Evolutionary conservation across 1,139 yeast species (phyloP).

Genomic region (Geotrichum candidum): DNA sequence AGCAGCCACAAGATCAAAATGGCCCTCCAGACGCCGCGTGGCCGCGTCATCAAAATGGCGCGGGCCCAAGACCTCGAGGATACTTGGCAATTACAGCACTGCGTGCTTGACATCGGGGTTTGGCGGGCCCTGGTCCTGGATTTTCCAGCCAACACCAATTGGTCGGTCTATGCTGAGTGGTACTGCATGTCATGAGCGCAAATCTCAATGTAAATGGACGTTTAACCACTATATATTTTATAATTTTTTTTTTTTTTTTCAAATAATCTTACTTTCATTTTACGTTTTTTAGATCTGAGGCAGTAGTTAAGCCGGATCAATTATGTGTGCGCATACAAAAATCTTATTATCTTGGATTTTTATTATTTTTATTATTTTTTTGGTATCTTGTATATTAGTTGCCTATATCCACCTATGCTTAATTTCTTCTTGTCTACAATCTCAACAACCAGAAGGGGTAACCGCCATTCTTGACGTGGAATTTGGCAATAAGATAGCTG

Average conservation of each 20-base stretch:
- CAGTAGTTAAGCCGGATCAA: too few relatives aligned
- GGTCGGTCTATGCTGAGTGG: conserved; percentile 96
- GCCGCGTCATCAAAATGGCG: conserved; percentile 59
- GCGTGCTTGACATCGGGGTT: conserved; percentile 42
- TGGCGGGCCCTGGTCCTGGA: conserved; percentile 82
- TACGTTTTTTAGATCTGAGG: too few relatives aligned
- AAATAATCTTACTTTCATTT: not conserved
- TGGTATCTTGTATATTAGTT: not conserved
- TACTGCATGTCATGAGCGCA: conserved; percentile 40
- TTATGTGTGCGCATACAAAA: not conserved
- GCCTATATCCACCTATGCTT: not conserved
- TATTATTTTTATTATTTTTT: not conserved
- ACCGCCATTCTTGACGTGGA: conserved; percentile 51
- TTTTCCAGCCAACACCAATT: conserved; percentile 62
- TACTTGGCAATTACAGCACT: conserved; percentile 5
- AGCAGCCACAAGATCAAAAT: conserved; percentile 36
- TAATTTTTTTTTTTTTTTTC: not conserved
- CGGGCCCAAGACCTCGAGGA: conserved; percentile 35
- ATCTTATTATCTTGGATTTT: not conserved
- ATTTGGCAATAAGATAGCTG: conserved; percentile 47
- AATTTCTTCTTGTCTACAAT: conserved; percentile 5
- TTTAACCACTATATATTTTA: not conserved
- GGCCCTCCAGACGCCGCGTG: conserved; percentile 79
- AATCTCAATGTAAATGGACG: not conserved
- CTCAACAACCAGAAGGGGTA: conserved; percentile 26